A percentile compares a stretch with the other conserved stretches of the same genome.
Evolutionary conservation across 352 stramenopile genomes (phyloP).

Genomic region (Saprolegnia parasitica): DNA sequence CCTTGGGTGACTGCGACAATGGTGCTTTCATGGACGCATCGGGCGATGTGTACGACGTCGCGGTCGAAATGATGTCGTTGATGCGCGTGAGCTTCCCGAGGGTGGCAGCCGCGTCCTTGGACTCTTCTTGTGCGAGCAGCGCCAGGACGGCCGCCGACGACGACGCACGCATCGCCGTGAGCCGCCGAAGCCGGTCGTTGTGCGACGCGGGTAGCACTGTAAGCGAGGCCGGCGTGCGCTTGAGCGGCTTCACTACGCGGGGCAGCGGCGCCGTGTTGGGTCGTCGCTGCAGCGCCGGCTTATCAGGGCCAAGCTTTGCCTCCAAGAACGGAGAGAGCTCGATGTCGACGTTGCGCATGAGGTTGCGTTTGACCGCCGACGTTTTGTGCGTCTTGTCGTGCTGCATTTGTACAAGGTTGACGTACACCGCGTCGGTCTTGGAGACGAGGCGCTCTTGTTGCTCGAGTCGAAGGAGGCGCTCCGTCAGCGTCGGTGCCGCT

Average conservation of each 20-base stretch:
- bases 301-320: constrained; percentile 2
- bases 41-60: constrained; percentile 33
- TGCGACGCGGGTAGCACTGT: not conserved
- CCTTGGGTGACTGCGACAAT: not conserved
- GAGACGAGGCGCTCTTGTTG: constrained; percentile 6
- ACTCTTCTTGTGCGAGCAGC: not conserved
- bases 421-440: constrained; percentile 7
- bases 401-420: not conserved
- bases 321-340: constrained; percentile 1
- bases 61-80: constrained; percentile 57
- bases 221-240: not conserved
- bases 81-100: constrained; percentile 48
- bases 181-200: not conserved
- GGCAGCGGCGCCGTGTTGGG: constrained; percentile 15
- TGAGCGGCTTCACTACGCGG: not conserved
- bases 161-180: not conserved
- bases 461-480: not conserved
- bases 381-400: not conserved
- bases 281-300: not conserved
- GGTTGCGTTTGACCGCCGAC: not conserved
- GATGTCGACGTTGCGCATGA: constrained; percentile 1
- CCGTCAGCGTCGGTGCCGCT: not conserved
- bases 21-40: not conserved
- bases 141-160: not conserved
- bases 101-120: not conserved